These are phyloP conservation scores for Cutaneotrichosporon cutaneum DNA, from an alignment of 1,284 basidiomycete genomes.

Conservation along the genomic window DNA sequence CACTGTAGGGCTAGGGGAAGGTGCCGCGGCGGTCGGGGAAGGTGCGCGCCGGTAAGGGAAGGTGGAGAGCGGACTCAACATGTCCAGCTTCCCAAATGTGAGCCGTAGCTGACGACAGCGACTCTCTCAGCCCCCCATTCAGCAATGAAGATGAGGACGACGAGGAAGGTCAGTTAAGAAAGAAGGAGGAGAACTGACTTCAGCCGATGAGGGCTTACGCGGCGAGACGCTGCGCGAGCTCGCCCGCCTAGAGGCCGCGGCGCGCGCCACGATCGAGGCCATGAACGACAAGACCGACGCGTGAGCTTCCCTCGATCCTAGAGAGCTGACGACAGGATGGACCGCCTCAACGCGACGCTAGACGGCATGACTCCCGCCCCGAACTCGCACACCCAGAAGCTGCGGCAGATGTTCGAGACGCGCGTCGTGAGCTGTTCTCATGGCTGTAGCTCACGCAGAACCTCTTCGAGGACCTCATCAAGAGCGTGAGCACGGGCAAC, in stretches of 20 bases:
- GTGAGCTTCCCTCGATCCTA: neutral
- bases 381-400: neutral
- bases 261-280: neutral
- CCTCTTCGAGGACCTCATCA: neutral
- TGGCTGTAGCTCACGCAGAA: neutral
- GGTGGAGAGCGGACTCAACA: neutral
- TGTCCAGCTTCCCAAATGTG: neutral
- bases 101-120: neutral
- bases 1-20: neutral
- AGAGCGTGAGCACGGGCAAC: neutral
- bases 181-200: neutral
- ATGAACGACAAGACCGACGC: neutral
- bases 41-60: neutral
- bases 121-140: neutral
- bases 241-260: neutral
- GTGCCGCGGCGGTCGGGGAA: neutral
- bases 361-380: neutral
- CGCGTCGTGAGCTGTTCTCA: conserved; percentile 2
- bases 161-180: neutral
- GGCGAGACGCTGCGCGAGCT: neutral
- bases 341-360: neutral
- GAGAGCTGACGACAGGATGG: conserved; percentile 1
- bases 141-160: neutral
- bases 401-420: conserved; percentile 8
- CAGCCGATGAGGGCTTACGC: neutral